Conservation (phyloP, 192 early-diverging fungal species). For the Umbelopsis isabellina region DNA sequence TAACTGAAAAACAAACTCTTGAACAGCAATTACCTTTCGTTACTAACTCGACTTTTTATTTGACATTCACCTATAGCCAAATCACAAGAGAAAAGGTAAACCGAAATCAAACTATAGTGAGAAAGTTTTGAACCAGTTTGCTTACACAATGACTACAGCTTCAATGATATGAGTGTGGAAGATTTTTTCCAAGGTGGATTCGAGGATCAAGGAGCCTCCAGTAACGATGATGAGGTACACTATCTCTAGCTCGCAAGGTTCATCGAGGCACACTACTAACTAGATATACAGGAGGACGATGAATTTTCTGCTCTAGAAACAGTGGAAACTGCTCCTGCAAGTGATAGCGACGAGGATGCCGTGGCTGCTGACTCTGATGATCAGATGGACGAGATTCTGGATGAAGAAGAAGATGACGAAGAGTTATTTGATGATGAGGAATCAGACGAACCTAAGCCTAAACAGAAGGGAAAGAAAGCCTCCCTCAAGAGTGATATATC, state of each 20-base stretch:
- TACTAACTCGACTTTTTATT: not conserved
- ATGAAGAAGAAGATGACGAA: constrained; percentile 58
- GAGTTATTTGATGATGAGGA: constrained; percentile 60
- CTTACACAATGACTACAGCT: constrained; percentile 24
- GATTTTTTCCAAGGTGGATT: constrained; percentile 57
- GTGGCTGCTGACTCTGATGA: constrained; percentile 28
- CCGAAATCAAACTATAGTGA: too few species aligned
- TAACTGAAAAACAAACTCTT: too few species aligned
- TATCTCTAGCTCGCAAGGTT: constrained; percentile 7
- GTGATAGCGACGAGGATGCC: constrained; percentile 11
- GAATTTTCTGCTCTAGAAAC: constrained; percentile 36
- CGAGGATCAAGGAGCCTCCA: constrained; percentile 11
- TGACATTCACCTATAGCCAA: not conserved
- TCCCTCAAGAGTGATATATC: constrained; percentile 54
- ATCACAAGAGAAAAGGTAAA: not conserved
- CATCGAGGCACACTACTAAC: not conserved
- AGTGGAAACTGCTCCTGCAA: constrained; percentile 38
- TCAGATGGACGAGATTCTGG: constrained; percentile 41
- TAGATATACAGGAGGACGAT: constrained; percentile 25
- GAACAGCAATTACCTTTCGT: too few species aligned
- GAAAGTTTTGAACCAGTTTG: not conserved
- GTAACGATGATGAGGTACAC: constrained; percentile 26
- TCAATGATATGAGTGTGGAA: constrained; percentile 49
- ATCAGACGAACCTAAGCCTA: constrained; percentile 44
- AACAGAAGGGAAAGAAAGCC: constrained; percentile 40